Conservation (phyloP, 23 red algal species). For the Agarophyton chilense region DNA sequence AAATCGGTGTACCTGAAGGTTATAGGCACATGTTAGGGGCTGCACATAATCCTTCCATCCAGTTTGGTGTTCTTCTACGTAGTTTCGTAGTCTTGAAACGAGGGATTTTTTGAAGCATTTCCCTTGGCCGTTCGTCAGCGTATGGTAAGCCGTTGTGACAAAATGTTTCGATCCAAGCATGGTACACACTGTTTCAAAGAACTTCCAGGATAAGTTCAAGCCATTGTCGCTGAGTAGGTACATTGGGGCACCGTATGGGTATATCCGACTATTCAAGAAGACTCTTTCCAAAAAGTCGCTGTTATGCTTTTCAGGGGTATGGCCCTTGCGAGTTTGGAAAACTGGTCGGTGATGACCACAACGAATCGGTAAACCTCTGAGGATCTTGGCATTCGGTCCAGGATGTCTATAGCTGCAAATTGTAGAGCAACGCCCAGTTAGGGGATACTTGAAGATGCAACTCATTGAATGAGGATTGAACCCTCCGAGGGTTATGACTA, state of each 20-base stretch:
- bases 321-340: constrained; percentile 16
- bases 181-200: constrained; percentile 14
- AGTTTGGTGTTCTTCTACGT: constrained; percentile 31
- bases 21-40: constrained; percentile 31
- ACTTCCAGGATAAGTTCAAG: not conserved
- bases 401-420: constrained; percentile 20
- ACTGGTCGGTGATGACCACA: constrained; percentile 29
- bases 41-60: not conserved
- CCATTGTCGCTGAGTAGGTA: constrained; percentile 39
- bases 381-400: not conserved
- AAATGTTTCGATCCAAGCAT: not conserved
- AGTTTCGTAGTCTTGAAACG: not conserved
- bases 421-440: no score
- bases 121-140: constrained; percentile 21
- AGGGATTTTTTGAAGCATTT: constrained; percentile 34
- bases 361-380: not conserved
- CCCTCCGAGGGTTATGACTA: no score
- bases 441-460: no score
- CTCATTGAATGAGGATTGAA: no score
- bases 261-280: constrained; percentile 11
- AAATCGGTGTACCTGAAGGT: constrained; percentile 20
- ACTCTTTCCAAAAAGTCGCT: not conserved
- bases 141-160: constrained; percentile 41
- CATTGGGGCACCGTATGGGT: not conserved
- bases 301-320: not conserved